Evolutionary conservation across 257 asterid species (phyloP), one percentile per base, ranked within the genome.

Genomic region (Primulina tabacum): DNA sequence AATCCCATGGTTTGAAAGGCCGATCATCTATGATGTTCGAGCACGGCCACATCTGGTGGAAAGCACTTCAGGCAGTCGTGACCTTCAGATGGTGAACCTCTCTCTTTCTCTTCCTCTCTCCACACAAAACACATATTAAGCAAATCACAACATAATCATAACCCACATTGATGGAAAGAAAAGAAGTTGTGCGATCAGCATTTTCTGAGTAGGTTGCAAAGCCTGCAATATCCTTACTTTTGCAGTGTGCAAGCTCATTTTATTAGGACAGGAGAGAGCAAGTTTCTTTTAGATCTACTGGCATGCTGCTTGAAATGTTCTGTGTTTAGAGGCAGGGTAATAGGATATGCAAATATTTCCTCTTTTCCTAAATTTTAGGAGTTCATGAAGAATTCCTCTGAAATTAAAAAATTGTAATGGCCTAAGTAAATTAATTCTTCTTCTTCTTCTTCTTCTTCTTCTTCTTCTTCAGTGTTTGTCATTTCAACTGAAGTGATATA

Each of bases 1-100:
- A 78, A 43, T 84, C 33, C 92, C 92, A 20, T 86, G 79, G 83
- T 73, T 86, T 68, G 92, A 86, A 73, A 78, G 92, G 75, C 89
- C 89, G 56, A 60, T 67, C 66, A 78, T 86, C 32, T 86, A 81
- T 74, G 92, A 86, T 75, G 84, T 84, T 35, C 89, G 87, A 40
- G 89, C 92, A 33, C 81, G 82, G 43, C 85, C 92, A 73, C 77
- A 82, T 71, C 73, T 78, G 17, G 84, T 86, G 52, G 84, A 82
- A 61, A 78, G 89, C 75, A 80, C 86, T 29, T 84, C 89, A 0
- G 89, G 92, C 55, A 86, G 89, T 78, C 86, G 87, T 38, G 87
- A 84, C 29, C 89, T 86, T 68, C 92, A 86, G 76, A 86, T 82
- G 89, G 87, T 86, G 78, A 50, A 17, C 64, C 63, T 34, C n/a